Base-by-base conservation (phyloP, 2,329 filamentous ascomycete genomes). In the Geosmithia morbida region DNA sequence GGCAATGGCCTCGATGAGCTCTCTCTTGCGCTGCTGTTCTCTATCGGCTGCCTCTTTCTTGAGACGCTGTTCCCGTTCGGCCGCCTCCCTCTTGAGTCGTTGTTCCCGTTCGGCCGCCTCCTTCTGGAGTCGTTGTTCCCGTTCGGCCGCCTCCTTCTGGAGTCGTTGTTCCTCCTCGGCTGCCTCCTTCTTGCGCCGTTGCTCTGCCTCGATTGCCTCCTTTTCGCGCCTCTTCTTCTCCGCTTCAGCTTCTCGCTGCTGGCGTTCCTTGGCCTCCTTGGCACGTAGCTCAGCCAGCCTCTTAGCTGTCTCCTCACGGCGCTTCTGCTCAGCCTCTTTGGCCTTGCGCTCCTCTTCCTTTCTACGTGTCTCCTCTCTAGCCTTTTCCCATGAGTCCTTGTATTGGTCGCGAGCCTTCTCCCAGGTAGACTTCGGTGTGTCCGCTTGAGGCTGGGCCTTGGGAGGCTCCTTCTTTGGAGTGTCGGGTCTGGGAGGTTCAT, bases 381-480 rank as follows among this genome's bases (percentile, higher is more conserved):
- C 81, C 58, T 77, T 83, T 54, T 85, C 80, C 81, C 81, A 85
- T 0, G 75, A 68, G 8, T 68, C 66, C 55, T 71, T 74, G 1
- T 39, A 39, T n/a, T 48, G 26, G n/a, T 50, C 48, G n/a, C 48
- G 46, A 13, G 59, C 47, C 45, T 53, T 56, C 45, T 57, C 55
- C 50, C 54, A 54, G 19, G 55, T 50, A 14, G 48, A 50, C 45
- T 56, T 55, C 11, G 33, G 11, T 37, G 33, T 37, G 6, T 37
- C 33, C 46, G 52, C 43, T 20, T 47, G 51, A 19, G 41, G 41
- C 33, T 37, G 11, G 10, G 10, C n/a, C 30, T 45, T 45, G 22
- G 43, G 43, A 17, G 48, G 49, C 19, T 47, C 51, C 16, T 46
- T 48, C 45, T 52, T 54, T 41, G 51, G 52, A 47, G 52, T 51